A percentile compares a stretch with the other conserved stretches of the same genome.
These are phyloP conservation scores for Penicillium herquei DNA, from an alignment of 495 filamentous ascomycete species.

Conservation along the genomic window DNA sequence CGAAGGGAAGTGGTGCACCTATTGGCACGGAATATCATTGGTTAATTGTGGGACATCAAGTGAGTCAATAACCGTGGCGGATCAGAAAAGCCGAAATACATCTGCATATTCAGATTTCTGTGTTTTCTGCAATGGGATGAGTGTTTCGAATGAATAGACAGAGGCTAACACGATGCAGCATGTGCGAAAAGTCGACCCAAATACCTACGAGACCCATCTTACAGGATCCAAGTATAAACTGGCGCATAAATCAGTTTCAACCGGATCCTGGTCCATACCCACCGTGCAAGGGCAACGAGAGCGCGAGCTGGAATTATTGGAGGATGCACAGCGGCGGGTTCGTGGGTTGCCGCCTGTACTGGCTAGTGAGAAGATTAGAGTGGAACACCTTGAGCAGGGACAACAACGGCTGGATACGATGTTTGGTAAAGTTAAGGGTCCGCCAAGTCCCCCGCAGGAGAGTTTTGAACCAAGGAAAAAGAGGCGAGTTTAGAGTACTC, in stretches of 20 bases:
- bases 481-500: background rate
- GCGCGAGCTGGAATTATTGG: constrained; percentile 31
- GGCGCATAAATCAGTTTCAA: constrained; percentile 29
- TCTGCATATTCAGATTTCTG: background rate
- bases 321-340: constrained; percentile 31
- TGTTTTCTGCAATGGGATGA: too few relatives aligned
- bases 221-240: constrained; percentile 39
- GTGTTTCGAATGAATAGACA: too few relatives aligned
- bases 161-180: constrained; percentile 15
- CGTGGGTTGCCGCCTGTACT: constrained; percentile 32
- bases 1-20: constrained; percentile 30
- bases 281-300: constrained; percentile 36
- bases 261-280: constrained; percentile 34
- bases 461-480: background rate
- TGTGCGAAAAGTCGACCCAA: constrained; percentile 36
- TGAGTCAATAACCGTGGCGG: constrained; percentile 1
- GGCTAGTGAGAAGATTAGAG: constrained; percentile 30
- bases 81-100: background rate
- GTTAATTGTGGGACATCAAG: constrained; percentile 39
- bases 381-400: constrained; percentile 28
- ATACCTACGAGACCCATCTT: constrained; percentile 37
- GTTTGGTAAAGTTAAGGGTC: constrained; percentile 17
- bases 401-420: constrained; percentile 32
- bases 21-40: constrained; percentile 39
- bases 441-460: background rate